Percentiles rank a stretch among this genome's conserved stretches.
Evolutionary conservation across 306 rosid genomes (phyloP).

Genomic region (Dryas drummondii): DNA sequence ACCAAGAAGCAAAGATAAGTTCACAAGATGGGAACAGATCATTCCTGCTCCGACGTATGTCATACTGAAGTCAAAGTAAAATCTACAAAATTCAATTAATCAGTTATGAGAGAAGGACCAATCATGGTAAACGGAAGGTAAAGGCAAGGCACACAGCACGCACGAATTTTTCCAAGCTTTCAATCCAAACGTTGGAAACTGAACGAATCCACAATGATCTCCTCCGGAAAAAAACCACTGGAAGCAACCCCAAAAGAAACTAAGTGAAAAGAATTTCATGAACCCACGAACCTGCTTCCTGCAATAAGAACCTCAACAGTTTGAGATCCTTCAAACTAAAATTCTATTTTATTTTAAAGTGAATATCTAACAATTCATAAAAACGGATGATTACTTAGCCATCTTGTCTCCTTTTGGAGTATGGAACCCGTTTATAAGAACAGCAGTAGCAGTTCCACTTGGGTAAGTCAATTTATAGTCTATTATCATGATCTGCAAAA

Average conservation of each 20-base stretch:
- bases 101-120: constrained; percentile 23
- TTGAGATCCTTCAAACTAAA: constrained; percentile 28
- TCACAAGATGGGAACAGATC: constrained; percentile 96
- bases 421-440: constrained; percentile 95
- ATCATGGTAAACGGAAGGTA: constrained; percentile 7
- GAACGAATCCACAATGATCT: constrained; percentile 73
- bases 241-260: constrained; percentile 89
- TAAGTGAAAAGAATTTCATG: constrained; percentile 62
- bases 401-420: constrained; percentile 78
- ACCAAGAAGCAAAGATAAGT: constrained; percentile 86
- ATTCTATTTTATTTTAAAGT: constrained; percentile 8
- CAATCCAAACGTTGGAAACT: constrained; percentile 95
- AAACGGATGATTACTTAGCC: constrained; percentile 68
- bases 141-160: constrained; percentile 27
- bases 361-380: not conserved
- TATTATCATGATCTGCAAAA: constrained; percentile 84
- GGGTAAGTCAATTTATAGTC: constrained; percentile 90
- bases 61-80: constrained; percentile 94
- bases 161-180: constrained; percentile 82
- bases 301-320: constrained; percentile 30
- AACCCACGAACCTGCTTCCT: constrained; percentile 93
- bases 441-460: constrained; percentile 98
- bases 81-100: constrained; percentile 55
- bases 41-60: constrained; percentile 98
- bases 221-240: constrained; percentile 95